Conservation (phyloP, 768 basidiomycete species). For the Tricholoma sp. region DNA sequence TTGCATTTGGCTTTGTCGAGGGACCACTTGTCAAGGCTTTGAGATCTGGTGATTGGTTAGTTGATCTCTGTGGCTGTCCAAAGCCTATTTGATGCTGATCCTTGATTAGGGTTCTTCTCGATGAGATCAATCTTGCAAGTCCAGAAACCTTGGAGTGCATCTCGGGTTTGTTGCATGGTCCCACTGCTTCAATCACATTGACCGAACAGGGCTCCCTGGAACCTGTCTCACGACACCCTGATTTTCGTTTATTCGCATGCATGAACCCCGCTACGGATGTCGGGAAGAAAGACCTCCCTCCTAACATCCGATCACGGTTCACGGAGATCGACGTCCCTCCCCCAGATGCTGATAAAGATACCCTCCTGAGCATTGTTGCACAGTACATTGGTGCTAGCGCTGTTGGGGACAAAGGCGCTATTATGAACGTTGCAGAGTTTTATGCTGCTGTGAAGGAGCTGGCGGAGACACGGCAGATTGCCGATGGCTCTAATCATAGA, state of each 20-base stretch:
- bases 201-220: constrained; percentile 92
- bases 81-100: not conserved
- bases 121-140: constrained; percentile 94
- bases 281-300: constrained; percentile 95
- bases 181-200: constrained; percentile 84
- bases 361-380: constrained; percentile 76
- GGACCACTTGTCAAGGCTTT: constrained; percentile 93
- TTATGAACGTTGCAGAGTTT: constrained; percentile 91
- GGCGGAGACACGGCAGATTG: constrained; percentile 69
- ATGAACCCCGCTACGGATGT: constrained; percentile 99
- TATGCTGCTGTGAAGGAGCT: constrained; percentile 78
- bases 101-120: constrained; percentile 75
- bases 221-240: constrained; percentile 85
- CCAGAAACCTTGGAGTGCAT: constrained; percentile 93
- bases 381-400: constrained; percentile 87
- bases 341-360: constrained; percentile 89
- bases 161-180: constrained; percentile 79
- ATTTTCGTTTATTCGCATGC: constrained; percentile 96
- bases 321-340: constrained; percentile 95
- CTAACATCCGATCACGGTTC: constrained; percentile 85
- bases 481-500: constrained; percentile 88
- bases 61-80: constrained; percentile 4
- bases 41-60: constrained; percentile 86
- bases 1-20: constrained; percentile 93
- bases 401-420: constrained; percentile 78